A percentile compares a stretch with the other conserved stretches of the same genome.
Conservation (phyloP, 2,329 filamentous ascomycete genomes). For the Sclerotinia nivalis region DNA sequence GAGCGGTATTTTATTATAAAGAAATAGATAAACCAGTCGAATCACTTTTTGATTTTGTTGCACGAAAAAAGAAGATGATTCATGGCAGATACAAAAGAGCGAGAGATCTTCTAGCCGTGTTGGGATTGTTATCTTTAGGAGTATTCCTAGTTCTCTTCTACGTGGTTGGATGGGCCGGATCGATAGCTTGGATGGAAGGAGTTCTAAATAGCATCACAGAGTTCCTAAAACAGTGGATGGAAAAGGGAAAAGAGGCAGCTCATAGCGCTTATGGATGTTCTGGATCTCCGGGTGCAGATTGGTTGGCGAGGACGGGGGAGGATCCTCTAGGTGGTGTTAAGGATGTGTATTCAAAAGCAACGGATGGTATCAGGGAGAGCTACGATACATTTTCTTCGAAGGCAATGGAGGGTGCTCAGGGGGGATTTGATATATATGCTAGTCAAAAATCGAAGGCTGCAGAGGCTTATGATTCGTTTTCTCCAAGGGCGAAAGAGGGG, state of each 20-base stretch:
- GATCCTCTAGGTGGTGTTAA: not conserved
- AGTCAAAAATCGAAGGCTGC: no score
- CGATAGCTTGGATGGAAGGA: not conserved
- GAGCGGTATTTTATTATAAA: conserved; percentile 31
- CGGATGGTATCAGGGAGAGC: not conserved
- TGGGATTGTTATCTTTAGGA: not conserved
- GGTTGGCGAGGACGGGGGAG: not conserved
- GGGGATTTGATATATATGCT: not conserved
- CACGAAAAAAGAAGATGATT: conserved; percentile 13
- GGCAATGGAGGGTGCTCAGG: not conserved
- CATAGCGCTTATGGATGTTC: not conserved
- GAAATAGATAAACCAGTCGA: not conserved
- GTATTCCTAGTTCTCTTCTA: not conserved
- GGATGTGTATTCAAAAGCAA: not conserved
- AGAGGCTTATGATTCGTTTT: no score
- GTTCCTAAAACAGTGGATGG: not conserved
- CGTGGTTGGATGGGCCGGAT: not conserved
- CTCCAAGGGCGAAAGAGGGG: not conserved
- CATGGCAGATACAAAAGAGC: not conserved
- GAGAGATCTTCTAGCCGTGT: not conserved
- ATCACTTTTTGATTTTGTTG: not conserved
- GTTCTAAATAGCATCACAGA: not conserved
- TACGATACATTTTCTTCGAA: not conserved
- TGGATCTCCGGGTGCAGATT: not conserved
- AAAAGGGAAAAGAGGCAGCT: not conserved